Evolutionary conservation across 73 alveolate species (phyloP).

Genomic region (Paramecium sexaurelia): DNA sequence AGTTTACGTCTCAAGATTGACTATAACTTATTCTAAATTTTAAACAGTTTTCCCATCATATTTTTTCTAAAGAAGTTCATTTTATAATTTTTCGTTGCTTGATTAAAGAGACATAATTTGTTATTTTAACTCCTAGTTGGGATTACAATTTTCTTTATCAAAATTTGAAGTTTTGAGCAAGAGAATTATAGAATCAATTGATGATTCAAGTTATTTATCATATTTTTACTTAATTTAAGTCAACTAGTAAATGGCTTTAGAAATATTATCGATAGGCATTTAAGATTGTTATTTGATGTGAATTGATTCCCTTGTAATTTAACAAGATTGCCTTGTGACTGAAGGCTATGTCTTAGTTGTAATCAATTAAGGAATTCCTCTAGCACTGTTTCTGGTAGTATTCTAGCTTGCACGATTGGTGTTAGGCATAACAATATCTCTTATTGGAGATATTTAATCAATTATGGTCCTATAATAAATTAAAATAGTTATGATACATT

Average conservation of each 20-base stretch:
- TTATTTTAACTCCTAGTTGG: not conserved
- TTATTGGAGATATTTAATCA: not conserved
- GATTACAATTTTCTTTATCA: conserved; percentile 17
- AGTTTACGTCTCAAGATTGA: not conserved
- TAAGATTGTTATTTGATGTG: not conserved
- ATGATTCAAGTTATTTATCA: conserved; percentile 1
- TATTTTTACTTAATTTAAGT: not conserved
- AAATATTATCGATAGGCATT: not conserved
- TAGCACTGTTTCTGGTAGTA: not conserved
- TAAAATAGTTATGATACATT: not conserved
- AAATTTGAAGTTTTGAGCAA: not conserved
- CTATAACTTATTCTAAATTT: not conserved
- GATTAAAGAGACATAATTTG: not conserved
- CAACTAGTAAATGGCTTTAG: not conserved
- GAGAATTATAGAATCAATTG: not conserved
- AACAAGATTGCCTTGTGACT: not conserved
- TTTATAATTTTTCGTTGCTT: conserved; percentile 8
- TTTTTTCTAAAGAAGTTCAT: not conserved
- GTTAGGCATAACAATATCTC: not conserved
- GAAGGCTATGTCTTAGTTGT: not conserved
- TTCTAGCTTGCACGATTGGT: not conserved
- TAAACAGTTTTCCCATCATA: not conserved
- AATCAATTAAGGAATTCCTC: conserved; percentile 14
- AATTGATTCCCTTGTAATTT: not conserved
- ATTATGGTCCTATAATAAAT: not conserved